Evolutionary conservation across 75 land plant genomes (phyloP).

Genomic region (Picea sitchensis): DNA sequence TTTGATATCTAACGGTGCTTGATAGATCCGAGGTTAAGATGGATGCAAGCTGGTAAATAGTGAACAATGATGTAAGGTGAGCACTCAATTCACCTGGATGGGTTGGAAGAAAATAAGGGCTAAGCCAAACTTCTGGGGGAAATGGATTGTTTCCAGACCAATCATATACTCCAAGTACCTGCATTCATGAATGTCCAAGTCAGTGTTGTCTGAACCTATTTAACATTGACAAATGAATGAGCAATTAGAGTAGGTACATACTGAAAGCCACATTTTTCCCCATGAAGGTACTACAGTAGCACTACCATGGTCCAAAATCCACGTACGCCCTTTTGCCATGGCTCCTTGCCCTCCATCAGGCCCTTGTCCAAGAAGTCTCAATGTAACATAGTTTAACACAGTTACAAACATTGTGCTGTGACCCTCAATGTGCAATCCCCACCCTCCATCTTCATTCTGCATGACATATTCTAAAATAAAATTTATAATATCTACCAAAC

Average conservation of each 20-base stretch:
- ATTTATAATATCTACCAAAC: too few species aligned
- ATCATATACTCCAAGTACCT: slow-evolving; percentile 98
- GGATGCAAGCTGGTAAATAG: too few species aligned
- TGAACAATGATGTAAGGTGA: too few species aligned
- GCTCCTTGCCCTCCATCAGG: slow-evolving; percentile 63
- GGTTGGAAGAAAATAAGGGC: slow-evolving; percentile 78
- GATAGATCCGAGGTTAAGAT: too few species aligned
- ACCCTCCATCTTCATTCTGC: slow-evolving; percentile 94
- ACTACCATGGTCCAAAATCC: slow-evolving; percentile 94
- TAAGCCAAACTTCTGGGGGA: slow-evolving; percentile 91
- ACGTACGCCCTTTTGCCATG: slow-evolving; percentile 73
- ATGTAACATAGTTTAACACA: slow-evolving; percentile 75
- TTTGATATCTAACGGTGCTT: too few species aligned
- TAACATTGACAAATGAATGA: too few species aligned
- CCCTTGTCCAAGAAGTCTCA: slow-evolving; percentile 90
- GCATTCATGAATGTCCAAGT: neutral
- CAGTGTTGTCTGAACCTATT: too few species aligned
- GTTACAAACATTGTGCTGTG: slow-evolving; percentile 96
- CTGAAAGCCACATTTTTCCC: slow-evolving; percentile 99
- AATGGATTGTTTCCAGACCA: slow-evolving; percentile 96
- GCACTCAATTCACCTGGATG: slow-evolving; percentile 75
- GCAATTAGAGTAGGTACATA: slow-evolving; percentile 17
- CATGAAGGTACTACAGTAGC: slow-evolving; percentile 89
- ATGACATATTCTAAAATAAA: too few species aligned
- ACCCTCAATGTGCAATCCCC: slow-evolving; percentile 99